These are phyloP conservation scores for Eutrema japonicum DNA, from an alignment of 345 rosid genomes.

Conservation along the genomic window DNA sequence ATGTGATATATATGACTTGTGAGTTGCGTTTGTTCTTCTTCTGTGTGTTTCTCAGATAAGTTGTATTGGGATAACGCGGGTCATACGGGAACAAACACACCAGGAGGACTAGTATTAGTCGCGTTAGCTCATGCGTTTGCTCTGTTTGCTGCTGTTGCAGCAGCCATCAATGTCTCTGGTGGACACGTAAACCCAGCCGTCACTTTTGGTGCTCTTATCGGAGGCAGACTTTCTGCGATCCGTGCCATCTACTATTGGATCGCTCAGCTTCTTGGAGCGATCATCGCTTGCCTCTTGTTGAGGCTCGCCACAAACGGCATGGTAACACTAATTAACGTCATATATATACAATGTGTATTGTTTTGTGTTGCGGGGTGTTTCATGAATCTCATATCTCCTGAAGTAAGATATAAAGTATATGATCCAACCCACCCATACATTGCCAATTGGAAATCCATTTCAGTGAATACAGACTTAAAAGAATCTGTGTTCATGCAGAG, in stretches of 20 bases:
- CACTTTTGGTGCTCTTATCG: constrained; percentile 73
- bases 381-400: background rate
- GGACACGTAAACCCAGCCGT: constrained; percentile 88
- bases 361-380: background rate
- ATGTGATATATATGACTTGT: constrained; percentile 4
- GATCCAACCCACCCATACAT: no score
- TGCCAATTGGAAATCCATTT: background rate
- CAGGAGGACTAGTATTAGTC: constrained; percentile 51
- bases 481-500: constrained; percentile 53
- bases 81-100: constrained; percentile 41
- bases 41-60: constrained; percentile 47
- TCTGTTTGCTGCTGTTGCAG: constrained; percentile 63
- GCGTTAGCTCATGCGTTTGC: constrained; percentile 79
- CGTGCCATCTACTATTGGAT: constrained; percentile 71
- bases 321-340: constrained; percentile 45
- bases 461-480: background rate
- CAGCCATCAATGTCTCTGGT: constrained; percentile 66
- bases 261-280: constrained; percentile 75
- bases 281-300: constrained; percentile 61
- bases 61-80: constrained; percentile 46
- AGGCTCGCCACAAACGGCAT: constrained; percentile 66
- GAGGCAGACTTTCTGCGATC: constrained; percentile 65
- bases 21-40: background rate
- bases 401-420: no score
- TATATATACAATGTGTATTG: background rate